phyloP scores from a whole-genome alignment of 805 yeast species.

The Saccharomyces jurei region DNA sequence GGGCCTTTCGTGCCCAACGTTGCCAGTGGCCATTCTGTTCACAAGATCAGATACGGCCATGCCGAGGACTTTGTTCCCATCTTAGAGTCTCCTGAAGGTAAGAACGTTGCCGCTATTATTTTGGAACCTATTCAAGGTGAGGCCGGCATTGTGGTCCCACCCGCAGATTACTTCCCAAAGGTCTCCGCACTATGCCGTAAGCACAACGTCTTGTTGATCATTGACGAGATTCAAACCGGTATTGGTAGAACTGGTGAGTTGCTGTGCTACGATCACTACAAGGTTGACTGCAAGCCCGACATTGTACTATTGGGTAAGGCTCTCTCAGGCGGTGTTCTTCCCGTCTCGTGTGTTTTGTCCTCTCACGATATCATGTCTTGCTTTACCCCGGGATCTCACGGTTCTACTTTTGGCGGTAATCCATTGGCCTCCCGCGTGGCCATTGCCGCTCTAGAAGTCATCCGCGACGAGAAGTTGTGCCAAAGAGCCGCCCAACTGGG shows the following conservation, averaged over 20 bases:
- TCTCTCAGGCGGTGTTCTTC: conserved; percentile 87
- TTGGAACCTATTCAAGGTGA: conserved; percentile 98
- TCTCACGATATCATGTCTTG: conserved; percentile 85
- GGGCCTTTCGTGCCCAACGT: conserved; percentile 85
- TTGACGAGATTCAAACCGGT: conserved; percentile 97
- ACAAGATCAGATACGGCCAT: conserved; percentile 66
- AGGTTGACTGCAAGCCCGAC: conserved; percentile 73
- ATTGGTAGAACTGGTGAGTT: conserved; percentile 94
- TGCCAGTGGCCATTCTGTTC: conserved; percentile 55
- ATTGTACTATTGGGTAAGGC: conserved; percentile 88
- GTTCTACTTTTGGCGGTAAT: conserved; percentile 96
- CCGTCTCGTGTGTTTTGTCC: conserved; percentile 85
- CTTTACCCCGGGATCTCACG: conserved; percentile 92
- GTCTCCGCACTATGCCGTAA: conserved; percentile 71
- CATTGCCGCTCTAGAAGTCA: conserved; percentile 85
- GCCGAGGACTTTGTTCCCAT: conserved; percentile 83
- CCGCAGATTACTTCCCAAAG: conserved; percentile 62
- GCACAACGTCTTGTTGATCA: conserved; percentile 80
- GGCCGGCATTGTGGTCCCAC: conserved; percentile 96
- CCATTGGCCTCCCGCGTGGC: conserved; percentile 91
- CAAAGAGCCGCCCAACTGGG: conserved; percentile 73
- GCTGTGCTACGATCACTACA: conserved; percentile 85
- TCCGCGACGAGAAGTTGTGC: conserved; percentile 76
- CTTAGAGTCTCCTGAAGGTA: conserved; percentile 64
- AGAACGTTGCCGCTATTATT: conserved; percentile 80